Base-by-base conservation (phyloP, 1,284 basidiomycete genomes). In the Cutaneotrichosporon sp. region DNA sequence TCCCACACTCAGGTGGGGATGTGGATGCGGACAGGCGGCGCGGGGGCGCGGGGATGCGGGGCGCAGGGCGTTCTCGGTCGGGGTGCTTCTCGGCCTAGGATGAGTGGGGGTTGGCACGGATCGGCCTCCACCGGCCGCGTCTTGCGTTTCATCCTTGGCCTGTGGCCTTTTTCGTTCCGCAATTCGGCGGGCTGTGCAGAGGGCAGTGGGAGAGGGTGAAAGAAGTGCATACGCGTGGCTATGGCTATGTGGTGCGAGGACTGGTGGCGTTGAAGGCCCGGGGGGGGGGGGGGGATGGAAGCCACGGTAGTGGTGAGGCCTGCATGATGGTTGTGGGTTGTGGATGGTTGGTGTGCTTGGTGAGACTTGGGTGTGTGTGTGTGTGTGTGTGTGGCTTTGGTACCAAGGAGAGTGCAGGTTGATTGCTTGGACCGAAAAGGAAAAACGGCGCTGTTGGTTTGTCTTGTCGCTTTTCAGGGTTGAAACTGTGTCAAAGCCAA, bases 111-210 rank as follows among this genome's bases (percentile, higher is more conserved):
- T 30, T 53, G 51, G 51, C 51, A 53, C 58, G 36, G 58, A 51
- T 59, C 58, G 58, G 58, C 58, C 58, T 59, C 58, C 58, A 59
- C 58, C 58, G 34, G 49, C 56, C 22, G 22, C 38, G 30, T 46
- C 30, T 40, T 40, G 56, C 26, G 56, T 57, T 57, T 57, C 56
- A 57, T 34, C 40, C n/a, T 21, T 36, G 8, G 16, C 51, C 31
- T 14, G 11, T 36, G 8, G 16, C 51, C 31, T 14, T 32, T 32
- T 16, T 32, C 51, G 30, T 32, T 34, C 13, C 40, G 18, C 42
- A 9, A 46, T 46, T 46, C 42, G 42, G 16, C 18, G 42, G 42
- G 40, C 16, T 46, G 42, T 46, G 42, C 42, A 18, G 40, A 36
- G 26, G 21, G 51, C 10, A 14, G 26, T 5, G 51, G 51, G 11